Conservation (phyloP, 257 asterid genomes). For the Cinchona pubescens region DNA sequence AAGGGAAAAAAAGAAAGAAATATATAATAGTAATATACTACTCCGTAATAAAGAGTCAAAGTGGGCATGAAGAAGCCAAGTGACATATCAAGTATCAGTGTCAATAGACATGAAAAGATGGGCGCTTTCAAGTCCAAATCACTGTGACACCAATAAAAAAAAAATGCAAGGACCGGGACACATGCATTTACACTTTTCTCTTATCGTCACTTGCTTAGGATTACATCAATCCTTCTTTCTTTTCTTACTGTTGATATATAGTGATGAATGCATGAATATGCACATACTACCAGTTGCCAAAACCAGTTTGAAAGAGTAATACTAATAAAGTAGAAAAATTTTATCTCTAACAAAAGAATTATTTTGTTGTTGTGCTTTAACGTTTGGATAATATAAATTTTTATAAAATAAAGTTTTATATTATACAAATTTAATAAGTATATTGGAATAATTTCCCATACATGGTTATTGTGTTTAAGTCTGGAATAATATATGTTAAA, state of each 20-base stretch:
- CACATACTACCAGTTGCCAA: background rate
- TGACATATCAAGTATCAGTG: conserved; percentile 88
- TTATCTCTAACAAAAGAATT: too few relatives aligned
- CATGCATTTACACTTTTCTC: conserved; percentile 16
- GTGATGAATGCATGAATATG: background rate
- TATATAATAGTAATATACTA: background rate
- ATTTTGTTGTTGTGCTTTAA: too few relatives aligned
- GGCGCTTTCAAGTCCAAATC: conserved; percentile 93
- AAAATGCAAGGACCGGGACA: conserved; percentile 20
- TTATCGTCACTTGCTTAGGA: background rate
- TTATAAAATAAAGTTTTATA: too few relatives aligned
- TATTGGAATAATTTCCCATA: too few relatives aligned
- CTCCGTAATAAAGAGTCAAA: conserved; percentile 39
- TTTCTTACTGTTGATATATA: background rate
- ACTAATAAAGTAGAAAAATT: too few relatives aligned
- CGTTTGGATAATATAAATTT: too few relatives aligned
- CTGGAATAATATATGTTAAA: too few relatives aligned
- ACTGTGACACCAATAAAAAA: conserved; percentile 66
- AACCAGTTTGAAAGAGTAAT: background rate
- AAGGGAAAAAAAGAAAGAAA: conserved; percentile 16
- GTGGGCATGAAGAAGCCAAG: conserved; percentile 61
- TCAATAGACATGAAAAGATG: conserved; percentile 99
- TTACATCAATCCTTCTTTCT: background rate
- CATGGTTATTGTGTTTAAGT: too few relatives aligned
- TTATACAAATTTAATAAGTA: too few relatives aligned